phyloP scores from a whole-genome alignment of 2,329 filamentous ascomycete genomes.

The Xylariales sp. region DNA sequence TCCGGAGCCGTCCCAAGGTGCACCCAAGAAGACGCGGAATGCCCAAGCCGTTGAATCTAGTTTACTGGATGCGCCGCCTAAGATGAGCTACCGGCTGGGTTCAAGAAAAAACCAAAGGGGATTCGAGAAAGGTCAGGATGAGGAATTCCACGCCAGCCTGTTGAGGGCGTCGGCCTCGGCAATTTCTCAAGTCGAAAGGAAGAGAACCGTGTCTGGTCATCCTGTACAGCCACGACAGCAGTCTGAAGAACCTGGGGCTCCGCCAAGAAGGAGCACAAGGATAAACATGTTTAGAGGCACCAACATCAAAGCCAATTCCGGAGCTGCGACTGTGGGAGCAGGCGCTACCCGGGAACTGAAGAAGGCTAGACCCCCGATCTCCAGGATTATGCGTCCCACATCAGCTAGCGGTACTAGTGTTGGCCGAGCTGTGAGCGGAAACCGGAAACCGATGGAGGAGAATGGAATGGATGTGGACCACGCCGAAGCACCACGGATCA shows the following conservation, averaged over 20 bases:
- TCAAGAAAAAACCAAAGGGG: conserved; percentile 33
- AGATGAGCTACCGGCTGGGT: conserved; percentile 54
- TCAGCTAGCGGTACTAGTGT: conserved; percentile 63
- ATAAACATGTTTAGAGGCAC: conserved; percentile 67
- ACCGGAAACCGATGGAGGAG: conserved; percentile 69
- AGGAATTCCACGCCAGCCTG: conserved; percentile 37
- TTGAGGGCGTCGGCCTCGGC: conserved; percentile 35
- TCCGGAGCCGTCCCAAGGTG: conserved; percentile 47
- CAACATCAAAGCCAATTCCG: conserved; percentile 58
- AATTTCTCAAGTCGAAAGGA: conserved; percentile 59
- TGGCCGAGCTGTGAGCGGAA: conserved; percentile 84
- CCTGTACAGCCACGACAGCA: conserved; percentile 50
- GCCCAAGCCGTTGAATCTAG: conserved; percentile 47
- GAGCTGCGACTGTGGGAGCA: conserved; percentile 51
- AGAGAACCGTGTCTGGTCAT: conserved; percentile 89
- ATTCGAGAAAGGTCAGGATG: conserved; percentile 33
- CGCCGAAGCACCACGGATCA: conserved; percentile 51
- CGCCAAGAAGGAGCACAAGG: conserved; percentile 67
- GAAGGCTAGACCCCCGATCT: conserved; percentile 72
- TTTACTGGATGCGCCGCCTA: conserved; percentile 55
- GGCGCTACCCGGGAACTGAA: conserved; percentile 70
- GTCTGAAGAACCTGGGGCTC: conserved; percentile 56
- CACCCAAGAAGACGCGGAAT: conserved; percentile 48
- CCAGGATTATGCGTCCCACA: conserved; percentile 60
- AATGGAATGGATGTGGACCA: conserved; percentile 65